Evolutionary conservation across 2,329 filamentous ascomycete genomes (phyloP).

Genomic region (Calycina herbarum): DNA sequence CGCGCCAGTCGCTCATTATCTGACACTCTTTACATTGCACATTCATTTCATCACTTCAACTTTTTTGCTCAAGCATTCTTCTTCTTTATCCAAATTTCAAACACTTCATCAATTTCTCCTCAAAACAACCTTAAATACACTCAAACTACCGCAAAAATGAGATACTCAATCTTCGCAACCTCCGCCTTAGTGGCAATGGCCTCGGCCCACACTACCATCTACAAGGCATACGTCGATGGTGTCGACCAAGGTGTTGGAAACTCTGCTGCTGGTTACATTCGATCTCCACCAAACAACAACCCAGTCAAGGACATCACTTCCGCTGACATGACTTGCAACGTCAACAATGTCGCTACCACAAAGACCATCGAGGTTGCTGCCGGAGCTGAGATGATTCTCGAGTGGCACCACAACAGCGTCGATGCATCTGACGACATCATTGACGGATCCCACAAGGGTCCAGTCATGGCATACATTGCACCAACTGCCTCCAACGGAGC

Average conservation of each 20-base stretch:
- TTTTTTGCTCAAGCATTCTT: constrained; percentile 10
- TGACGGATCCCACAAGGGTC: constrained; percentile 51
- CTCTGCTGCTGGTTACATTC: constrained; percentile 24
- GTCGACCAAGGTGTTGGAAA: constrained; percentile 21
- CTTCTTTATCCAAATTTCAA: not conserved
- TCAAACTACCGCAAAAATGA: constrained; percentile 26
- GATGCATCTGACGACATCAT: constrained; percentile 47
- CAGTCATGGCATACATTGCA: constrained; percentile 52
- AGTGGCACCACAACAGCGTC: constrained; percentile 55
- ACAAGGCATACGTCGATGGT: constrained; percentile 28
- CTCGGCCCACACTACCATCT: constrained; percentile 32
- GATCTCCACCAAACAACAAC: constrained; percentile 44
- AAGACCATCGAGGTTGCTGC: constrained; percentile 46
- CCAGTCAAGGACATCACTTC: constrained; percentile 37
- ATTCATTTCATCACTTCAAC: constrained; percentile 18
- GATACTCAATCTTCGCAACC: constrained; percentile 25
- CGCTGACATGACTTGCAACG: constrained; percentile 45
- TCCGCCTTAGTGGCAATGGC: constrained; percentile 28
- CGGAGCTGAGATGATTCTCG: constrained; percentile 40
- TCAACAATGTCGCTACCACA: constrained; percentile 41
- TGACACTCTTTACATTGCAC: constrained; percentile 15
- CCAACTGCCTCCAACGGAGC: constrained; percentile 45
- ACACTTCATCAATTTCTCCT: constrained; percentile 1
- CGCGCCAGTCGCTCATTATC: constrained; percentile 23
- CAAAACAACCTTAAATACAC: not conserved